Evolutionary conservation across 345 rosid species (phyloP), one percentile per base, ranked within the genome.

Genomic region (Iberis pinnata): DNA sequence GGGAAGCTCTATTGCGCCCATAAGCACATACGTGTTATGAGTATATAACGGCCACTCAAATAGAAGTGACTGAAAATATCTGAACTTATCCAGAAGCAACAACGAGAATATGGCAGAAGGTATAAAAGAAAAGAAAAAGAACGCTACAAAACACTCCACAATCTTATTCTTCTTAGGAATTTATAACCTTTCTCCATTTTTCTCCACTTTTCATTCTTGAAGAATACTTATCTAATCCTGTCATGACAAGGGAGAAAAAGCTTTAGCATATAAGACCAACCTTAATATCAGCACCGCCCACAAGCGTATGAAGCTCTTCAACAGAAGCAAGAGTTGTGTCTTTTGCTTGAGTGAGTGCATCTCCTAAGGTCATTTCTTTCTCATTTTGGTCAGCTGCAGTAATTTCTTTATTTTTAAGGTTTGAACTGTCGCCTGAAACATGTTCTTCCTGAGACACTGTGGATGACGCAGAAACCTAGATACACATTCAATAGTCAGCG

Each of bases 271-370:
- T 24, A 46, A 37, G 39, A 53, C 50, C 32, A 67, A 88, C 96
- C 98, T 92, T 92, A 60, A 92, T 85, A 76, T 92, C 98, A 74
- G 97, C 93, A 69, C 95, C 95, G 1, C 89, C 97, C 22, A 95
- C 97, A 67, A 92, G 96, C 55, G 76, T 80, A 42, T 88, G 98
- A 50, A 92, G 81, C 67, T 92, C 98, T 81, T 92, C 98, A 62
- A 92, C 88, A 59, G 94, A 83, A 65, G 93, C 90, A 73, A 83
- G 76, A 60, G 95, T 68, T 49, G 73, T 53, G 61, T 78, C 90
- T 70, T 88, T 83, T 26, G 76, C 77, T 67, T 77, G 84, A 67
- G 76, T 76, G 71, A 88, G 81, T 54, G 94, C 90, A 75, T 85
- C 90, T 33, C 86, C 82, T 65, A 85, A 68, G 67, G 85, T 85